phyloP scores from a whole-genome alignment of 2,329 filamentous ascomycete genomes.

The Juglanconis juglandina region DNA sequence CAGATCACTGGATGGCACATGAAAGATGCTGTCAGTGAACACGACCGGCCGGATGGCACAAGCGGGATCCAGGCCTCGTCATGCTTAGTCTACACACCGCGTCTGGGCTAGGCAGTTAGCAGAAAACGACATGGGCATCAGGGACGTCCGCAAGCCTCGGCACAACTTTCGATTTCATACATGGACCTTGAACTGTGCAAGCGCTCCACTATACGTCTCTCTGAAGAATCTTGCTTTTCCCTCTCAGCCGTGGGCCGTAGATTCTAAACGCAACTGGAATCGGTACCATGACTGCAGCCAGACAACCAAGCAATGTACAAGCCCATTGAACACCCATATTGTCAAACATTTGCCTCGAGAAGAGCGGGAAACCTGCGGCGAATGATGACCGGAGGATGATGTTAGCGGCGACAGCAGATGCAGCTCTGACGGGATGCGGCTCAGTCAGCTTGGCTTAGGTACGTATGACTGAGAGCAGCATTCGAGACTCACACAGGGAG shows the following conservation, averaged over 20 bases:
- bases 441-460: neutral
- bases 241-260: slow-evolving; percentile 28
- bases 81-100: neutral
- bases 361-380: slow-evolving; percentile 33
- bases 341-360: slow-evolving; percentile 34
- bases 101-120: too few relatives aligned
- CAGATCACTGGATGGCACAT: neutral
- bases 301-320: slow-evolving; percentile 33
- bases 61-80: neutral
- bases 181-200: neutral
- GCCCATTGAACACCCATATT: slow-evolving; percentile 36
- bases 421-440: slow-evolving; percentile 24
- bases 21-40: neutral
- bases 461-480: neutral
- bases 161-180: neutral
- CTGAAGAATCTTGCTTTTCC: slow-evolving; percentile 18
- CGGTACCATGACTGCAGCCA: slow-evolving; percentile 34
- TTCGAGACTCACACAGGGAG: slow-evolving; percentile 31
- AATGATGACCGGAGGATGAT: slow-evolving; percentile 34
- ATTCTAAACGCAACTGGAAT: slow-evolving; percentile 33
- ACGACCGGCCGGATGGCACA: neutral
- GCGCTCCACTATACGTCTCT: neutral
- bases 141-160: neutral
- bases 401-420: slow-evolving; percentile 35
- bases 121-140: neutral